A percentile compares a stretch with the other conserved stretches of the same genome.
Conservation (phyloP, 1,284 basidiomycete genomes). For the Butyriboletus appendiculatus region DNA sequence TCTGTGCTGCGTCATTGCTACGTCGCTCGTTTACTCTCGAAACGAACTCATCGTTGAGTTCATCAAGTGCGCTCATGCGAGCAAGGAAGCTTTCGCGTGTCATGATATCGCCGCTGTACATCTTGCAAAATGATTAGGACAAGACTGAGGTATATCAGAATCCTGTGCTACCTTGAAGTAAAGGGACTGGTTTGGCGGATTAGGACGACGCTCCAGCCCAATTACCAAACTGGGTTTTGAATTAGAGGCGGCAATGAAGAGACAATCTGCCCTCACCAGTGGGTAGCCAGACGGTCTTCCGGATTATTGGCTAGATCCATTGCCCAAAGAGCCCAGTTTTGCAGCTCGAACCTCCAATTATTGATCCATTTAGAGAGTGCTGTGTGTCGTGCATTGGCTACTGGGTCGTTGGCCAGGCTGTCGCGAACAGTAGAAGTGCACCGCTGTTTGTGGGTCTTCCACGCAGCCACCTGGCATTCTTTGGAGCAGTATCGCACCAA, state of each 20-base stretch:
- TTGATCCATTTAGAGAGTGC: constrained; percentile 31
- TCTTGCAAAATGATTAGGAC: constrained; percentile 19
- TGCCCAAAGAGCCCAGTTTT: constrained; percentile 23
- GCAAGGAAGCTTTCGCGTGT: constrained; percentile 26
- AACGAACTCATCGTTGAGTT: constrained; percentile 21
- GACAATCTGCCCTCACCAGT: constrained; percentile 9
- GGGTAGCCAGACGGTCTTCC: constrained; percentile 17
- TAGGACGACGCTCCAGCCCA: constrained; percentile 16
- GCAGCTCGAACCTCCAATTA: constrained; percentile 22
- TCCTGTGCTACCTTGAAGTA: constrained; percentile 24
- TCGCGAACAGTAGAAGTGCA: constrained; percentile 18
- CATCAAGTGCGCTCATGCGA: constrained; percentile 18
- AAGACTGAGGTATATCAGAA: neutral
- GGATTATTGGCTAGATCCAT: constrained; percentile 33
- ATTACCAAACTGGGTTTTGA: constrained; percentile 23
- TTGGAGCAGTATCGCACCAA: constrained; percentile 34
- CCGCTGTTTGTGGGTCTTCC: constrained; percentile 31
- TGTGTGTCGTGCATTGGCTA: constrained; percentile 13
- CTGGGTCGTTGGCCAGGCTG: constrained; percentile 16
- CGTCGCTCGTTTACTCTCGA: constrained; percentile 27
- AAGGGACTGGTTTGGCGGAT: constrained; percentile 13
- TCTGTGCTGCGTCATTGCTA: constrained; percentile 34
- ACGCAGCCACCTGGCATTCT: constrained; percentile 30
- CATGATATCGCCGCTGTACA: constrained; percentile 30
- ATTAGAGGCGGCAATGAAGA: neutral